Conservation (phyloP, 2,329 filamentous ascomycete species). For the Sclerotinia minor region DNA sequence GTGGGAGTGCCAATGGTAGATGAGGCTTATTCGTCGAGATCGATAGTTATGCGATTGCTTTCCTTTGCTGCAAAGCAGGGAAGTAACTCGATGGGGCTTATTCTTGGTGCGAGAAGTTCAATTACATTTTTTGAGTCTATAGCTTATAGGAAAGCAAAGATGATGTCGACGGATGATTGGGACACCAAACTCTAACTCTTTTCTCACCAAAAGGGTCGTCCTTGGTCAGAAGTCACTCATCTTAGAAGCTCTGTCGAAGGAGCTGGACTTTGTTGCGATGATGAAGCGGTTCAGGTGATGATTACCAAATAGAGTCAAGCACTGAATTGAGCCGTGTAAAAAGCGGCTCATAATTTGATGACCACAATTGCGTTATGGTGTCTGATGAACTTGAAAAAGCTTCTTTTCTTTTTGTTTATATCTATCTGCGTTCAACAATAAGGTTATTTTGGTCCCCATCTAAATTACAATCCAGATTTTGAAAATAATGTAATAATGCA, state of each 20-base stretch:
- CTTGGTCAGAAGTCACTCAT: conserved; percentile 32
- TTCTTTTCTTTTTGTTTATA: conserved; percentile 2
- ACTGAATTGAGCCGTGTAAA: conserved; percentile 65
- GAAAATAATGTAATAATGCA: background rate
- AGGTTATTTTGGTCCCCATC: background rate
- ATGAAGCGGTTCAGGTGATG: conserved; percentile 69
- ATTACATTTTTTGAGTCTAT: conserved; percentile 51
- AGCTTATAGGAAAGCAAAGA: conserved; percentile 55
- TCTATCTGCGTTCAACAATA: background rate
- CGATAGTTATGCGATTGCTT: conserved; percentile 99
- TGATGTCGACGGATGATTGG: conserved; percentile 30
- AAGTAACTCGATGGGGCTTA: conserved; percentile 99
- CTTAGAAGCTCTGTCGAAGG: conserved; percentile 67
- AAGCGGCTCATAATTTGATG: conserved; percentile 46
- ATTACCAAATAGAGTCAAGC: conserved; percentile 99
- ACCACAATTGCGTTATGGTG: conserved; percentile 52
- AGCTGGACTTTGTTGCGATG: conserved; percentile 53
- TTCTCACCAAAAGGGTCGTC: conserved; percentile 43
- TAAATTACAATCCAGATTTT: background rate
- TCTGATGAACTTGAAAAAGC: conserved; percentile 46
- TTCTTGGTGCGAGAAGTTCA: conserved; percentile 95
- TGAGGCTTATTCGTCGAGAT: conserved; percentile 82
- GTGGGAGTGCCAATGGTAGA: conserved; percentile 51
- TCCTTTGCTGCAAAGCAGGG: conserved; percentile 43
- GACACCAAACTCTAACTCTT: conserved; percentile 38